Percentiles rank a stretch among this genome's conserved stretches.
Conservation (phyloP, 768 basidiomycete genomes). For the Calocera viscosa region DNA sequence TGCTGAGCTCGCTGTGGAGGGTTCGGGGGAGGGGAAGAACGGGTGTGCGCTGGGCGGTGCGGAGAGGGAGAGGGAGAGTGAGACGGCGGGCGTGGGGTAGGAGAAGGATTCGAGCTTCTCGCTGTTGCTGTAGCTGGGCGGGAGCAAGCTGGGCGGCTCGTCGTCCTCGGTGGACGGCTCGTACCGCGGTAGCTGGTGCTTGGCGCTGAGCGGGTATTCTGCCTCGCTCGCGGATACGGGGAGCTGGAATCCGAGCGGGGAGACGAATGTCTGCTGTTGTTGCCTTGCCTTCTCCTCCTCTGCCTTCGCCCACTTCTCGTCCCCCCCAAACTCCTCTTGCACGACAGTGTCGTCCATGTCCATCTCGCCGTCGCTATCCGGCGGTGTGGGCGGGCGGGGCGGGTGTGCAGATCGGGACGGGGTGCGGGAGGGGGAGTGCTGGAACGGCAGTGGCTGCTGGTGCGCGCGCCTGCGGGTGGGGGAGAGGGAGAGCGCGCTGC, state of each 20-base stretch:
- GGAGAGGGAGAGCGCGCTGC: background rate
- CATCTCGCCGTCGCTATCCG: constrained; percentile 1
- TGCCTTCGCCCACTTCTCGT: background rate
- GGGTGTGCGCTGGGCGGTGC: background rate
- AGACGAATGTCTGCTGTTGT: background rate
- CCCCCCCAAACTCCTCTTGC: background rate
- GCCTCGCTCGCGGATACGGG: background rate
- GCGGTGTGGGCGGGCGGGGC: background rate
- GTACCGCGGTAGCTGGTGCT: background rate
- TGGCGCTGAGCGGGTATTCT: background rate
- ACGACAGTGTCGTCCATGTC: background rate
- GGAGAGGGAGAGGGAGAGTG: background rate
- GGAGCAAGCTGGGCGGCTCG: background rate
- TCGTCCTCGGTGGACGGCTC: background rate
- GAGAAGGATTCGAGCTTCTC: background rate
- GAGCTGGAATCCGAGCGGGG: constrained; percentile 4
- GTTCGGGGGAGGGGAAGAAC: constrained; percentile 1
- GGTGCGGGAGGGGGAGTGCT: background rate
- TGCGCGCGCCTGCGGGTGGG: background rate
- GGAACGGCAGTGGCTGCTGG: background rate
- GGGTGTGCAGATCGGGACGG: background rate
- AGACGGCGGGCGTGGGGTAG: background rate
- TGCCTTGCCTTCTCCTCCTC: background rate
- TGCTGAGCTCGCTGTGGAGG: background rate
- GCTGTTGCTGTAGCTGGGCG: constrained; percentile 5